phyloP scores from a whole-genome alignment of 495 filamentous ascomycete species.

The Lophiostoma macrostomum region DNA sequence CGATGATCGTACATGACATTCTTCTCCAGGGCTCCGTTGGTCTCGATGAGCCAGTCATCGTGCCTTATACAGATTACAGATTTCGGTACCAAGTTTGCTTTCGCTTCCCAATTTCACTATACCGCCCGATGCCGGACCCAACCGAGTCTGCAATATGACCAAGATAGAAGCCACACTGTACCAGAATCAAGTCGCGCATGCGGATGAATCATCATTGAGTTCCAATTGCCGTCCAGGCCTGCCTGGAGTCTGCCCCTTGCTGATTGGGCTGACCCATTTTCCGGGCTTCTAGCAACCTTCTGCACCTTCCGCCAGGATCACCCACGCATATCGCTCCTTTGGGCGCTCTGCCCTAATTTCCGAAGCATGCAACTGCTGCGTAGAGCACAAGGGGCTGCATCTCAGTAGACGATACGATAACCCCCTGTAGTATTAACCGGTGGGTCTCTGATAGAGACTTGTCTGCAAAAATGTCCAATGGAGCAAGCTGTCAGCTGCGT shows the following conservation, averaged over 20 bases:
- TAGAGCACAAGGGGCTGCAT: slow-evolving; percentile 1
- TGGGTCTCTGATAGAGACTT: slow-evolving; percentile 7
- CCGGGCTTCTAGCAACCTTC: not conserved
- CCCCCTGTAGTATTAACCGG: slow-evolving; percentile 22
- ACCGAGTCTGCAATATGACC: not conserved
- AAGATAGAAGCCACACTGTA: not conserved
- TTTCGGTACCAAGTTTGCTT: slow-evolving; percentile 12
- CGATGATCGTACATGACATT: too few species aligned
- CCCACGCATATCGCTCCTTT: slow-evolving; percentile 1
- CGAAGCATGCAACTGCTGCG: too few species aligned
- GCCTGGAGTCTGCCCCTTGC: too few species aligned
- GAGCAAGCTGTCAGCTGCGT: not conserved
- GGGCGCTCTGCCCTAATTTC: slow-evolving; percentile 14
- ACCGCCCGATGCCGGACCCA: slow-evolving; percentile 17
- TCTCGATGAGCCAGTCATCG: slow-evolving; percentile 6
- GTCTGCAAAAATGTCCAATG: not conserved
- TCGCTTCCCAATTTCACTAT: slow-evolving; percentile 1
- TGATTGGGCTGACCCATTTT: slow-evolving; percentile 6
- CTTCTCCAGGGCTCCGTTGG: too few species aligned
- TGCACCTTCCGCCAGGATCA: slow-evolving; percentile 1
- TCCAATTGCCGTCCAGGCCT: too few species aligned
- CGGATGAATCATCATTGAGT: too few species aligned
- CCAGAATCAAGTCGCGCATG: too few species aligned
- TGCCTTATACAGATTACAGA: slow-evolving; percentile 4
- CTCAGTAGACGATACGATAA: slow-evolving; percentile 1